Base-by-base conservation (phyloP, 495 filamentous ascomycete species). In the Chaetomium cochliodes region DNA sequence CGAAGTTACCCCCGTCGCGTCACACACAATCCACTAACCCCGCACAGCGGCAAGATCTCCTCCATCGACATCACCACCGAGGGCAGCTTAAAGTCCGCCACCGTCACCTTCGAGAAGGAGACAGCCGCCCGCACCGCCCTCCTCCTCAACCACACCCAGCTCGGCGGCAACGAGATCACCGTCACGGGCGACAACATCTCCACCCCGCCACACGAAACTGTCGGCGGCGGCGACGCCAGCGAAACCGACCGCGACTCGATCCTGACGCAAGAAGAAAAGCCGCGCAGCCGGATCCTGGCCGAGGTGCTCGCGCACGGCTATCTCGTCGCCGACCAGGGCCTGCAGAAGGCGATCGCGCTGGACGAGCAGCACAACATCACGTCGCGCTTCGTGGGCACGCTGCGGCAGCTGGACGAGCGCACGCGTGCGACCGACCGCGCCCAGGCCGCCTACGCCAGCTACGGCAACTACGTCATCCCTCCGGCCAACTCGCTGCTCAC, bases 271-370 rank as follows among this genome's bases (percentile, higher is more conserved):
- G 94, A 98, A 73, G 92, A 97, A 77, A 98, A 98, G 81, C 94
- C 94, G 0, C 88, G 91, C 71, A 84, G 88, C 22, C 92, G 96
- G 70, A 96, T 98, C 71, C 67, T 97, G 28, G 94, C 94, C 65
- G 94, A 98, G 80, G 96, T 97, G 74, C 87, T 98, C 30, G 93
- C 93, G 5, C 90, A 97, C 69, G 94, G 94, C 67, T 98, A 98
- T 77, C 82, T 85, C 22, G 79, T 98, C 68, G 90, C 90, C 59
- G 94, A 98, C 74, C 81, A 80, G n/a, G 90, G 90, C 5, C 84
- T 97, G 55, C 86, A 96, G 73, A 84, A 82, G 66, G 96, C 91
- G 62, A 92, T 98, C 71, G 84, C 87, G 6, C 84, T 98, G 42
- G 94, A 98, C 79, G 82, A 91, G 70, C 92, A 94, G 80, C 93